phyloP scores from a whole-genome alignment of 805 yeast genomes.

The Wickerhamiella azymoides region DNA sequence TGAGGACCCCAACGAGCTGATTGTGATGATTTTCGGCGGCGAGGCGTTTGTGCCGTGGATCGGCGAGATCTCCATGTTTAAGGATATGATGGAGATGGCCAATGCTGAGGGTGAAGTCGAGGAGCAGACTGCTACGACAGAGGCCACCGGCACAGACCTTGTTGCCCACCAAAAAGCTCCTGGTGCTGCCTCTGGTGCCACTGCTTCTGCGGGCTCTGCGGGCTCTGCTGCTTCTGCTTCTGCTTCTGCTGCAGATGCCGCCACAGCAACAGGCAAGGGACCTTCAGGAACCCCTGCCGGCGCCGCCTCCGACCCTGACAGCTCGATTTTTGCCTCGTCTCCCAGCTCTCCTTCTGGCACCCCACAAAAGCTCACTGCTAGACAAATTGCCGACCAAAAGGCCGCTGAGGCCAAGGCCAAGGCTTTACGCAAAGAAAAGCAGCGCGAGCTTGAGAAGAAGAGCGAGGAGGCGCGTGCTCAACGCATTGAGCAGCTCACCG shows the following conservation, averaged over 20 bases:
- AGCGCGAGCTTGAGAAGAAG: constrained; percentile 33
- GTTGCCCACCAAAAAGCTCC: neutral
- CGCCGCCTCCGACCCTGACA: too few species aligned
- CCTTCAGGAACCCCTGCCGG: too few species aligned
- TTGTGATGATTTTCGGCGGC: constrained; percentile 79
- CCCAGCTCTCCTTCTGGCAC: too few species aligned
- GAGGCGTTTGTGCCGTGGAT: constrained; percentile 76
- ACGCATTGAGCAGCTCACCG: constrained; percentile 49
- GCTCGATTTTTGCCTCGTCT: too few species aligned
- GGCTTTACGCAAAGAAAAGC: constrained; percentile 21
- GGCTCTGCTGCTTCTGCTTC: constrained; percentile 1
- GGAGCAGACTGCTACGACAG: constrained; percentile 11
- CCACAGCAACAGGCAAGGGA: neutral
- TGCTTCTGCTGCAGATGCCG: neutral
- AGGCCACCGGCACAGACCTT: constrained; percentile 5
- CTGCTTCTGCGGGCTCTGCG: neutral
- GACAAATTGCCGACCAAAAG: constrained; percentile 10
- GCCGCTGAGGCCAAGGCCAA: constrained; percentile 23
- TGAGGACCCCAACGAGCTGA: constrained; percentile 75
- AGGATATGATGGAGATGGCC: constrained; percentile 54
- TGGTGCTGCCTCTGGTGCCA: neutral
- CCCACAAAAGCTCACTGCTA: neutral
- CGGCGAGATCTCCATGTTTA: constrained; percentile 72
- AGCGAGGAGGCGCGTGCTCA: constrained; percentile 21
- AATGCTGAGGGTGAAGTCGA: constrained; percentile 34